These are phyloP conservation scores for Cucumis hystrix DNA, from an alignment of 306 rosid species.

Conservation along the genomic window DNA sequence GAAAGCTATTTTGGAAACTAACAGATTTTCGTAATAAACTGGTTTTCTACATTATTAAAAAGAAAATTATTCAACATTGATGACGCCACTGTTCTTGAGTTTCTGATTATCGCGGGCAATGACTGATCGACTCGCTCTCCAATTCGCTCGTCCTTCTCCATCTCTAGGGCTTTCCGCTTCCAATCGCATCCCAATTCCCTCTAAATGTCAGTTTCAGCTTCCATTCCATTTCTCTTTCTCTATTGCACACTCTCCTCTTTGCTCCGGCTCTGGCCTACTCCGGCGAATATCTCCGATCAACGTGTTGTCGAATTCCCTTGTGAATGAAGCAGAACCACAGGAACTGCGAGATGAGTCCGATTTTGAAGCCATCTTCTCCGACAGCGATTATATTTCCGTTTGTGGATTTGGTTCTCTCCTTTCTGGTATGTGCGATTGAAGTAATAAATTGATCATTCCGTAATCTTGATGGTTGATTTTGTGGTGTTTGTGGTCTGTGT, in stretches of 20 bases:
- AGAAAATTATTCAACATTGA: background rate
- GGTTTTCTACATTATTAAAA: too few species aligned
- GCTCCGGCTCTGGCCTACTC: background rate
- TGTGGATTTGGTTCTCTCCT: constrained; percentile 95
- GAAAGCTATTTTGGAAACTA: too few species aligned
- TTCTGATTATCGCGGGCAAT: background rate
- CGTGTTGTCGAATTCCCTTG: constrained; percentile 19
- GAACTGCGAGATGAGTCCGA: constrained; percentile 48
- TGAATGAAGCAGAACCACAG: background rate
- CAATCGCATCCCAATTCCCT: constrained; percentile 1
- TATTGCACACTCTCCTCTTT: background rate
- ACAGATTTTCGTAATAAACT: too few species aligned
- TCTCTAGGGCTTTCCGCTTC: constrained; percentile 16
- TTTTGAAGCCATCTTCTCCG: constrained; percentile 30
- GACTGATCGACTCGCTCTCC: constrained; percentile 1
- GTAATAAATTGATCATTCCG: background rate
- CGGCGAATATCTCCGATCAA: constrained; percentile 11
- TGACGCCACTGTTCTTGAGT: background rate
- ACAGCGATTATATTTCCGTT: constrained; percentile 46
- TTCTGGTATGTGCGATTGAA: constrained; percentile 36
- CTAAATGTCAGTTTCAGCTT: background rate
- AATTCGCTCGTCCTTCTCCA: constrained; percentile 2
- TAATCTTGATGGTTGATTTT: background rate
- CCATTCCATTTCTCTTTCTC: background rate
- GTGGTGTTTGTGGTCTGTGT: background rate